Evolutionary conservation across 202 grass and related monocot species (phyloP).

Genomic region (Panicum virgatum): DNA sequence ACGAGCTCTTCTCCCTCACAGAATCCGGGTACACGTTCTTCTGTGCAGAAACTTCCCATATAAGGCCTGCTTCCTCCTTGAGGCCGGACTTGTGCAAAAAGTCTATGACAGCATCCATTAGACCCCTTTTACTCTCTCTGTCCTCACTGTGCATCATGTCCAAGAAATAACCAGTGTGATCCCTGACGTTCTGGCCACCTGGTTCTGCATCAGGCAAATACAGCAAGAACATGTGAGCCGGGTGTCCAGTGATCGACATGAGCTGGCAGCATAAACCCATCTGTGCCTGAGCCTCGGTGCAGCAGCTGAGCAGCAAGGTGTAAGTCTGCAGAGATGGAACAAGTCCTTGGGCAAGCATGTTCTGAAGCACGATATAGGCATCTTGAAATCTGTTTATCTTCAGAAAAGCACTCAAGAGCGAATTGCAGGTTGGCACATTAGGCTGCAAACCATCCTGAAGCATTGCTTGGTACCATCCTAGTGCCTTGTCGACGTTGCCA

Average conservation of each 20-base stretch:
- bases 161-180: slow-evolving; percentile 72
- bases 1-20: slow-evolving; percentile 67
- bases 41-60: slow-evolving; percentile 90
- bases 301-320: slow-evolving; percentile 88
- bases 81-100: slow-evolving; percentile 86
- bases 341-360: slow-evolving; percentile 72
- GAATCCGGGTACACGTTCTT: slow-evolving; percentile 96
- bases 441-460: slow-evolving; percentile 82
- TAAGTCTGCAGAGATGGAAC: slow-evolving; percentile 93
- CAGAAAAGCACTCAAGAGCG: slow-evolving; percentile 83
- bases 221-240: slow-evolving; percentile 81
- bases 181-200: slow-evolving; percentile 70
- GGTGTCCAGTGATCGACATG: slow-evolving; percentile 91
- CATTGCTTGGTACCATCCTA: slow-evolving; percentile 84
- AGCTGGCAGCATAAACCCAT: slow-evolving; percentile 77
- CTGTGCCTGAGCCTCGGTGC: slow-evolving; percentile 53
- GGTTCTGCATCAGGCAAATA: slow-evolving; percentile 88
- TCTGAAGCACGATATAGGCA: slow-evolving; percentile 70
- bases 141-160: slow-evolving; percentile 97
- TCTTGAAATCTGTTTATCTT: slow-evolving; percentile 71
- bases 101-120: slow-evolving; percentile 90
- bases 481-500: slow-evolving; percentile 82
- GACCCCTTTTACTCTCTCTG: slow-evolving; percentile 86
- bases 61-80: slow-evolving; percentile 92
- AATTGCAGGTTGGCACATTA: slow-evolving; percentile 94